Base-by-base conservation (phyloP, 768 basidiomycete species). In the Zangia roseola region DNA sequence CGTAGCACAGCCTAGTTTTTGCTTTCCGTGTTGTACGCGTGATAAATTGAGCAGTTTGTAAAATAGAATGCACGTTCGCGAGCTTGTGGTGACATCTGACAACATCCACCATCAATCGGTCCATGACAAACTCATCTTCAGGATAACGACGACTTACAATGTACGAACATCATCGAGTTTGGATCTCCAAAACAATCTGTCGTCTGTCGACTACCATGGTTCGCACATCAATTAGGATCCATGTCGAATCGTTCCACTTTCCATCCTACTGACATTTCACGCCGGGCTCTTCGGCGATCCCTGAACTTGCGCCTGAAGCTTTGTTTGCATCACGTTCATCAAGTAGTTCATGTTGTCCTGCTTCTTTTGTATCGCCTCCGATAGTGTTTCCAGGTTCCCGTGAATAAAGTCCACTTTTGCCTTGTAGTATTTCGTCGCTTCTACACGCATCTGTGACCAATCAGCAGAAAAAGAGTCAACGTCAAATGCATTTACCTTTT, bases 291-390 rank as follows among this genome's bases (percentile, higher is more conserved):
- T 65, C 10, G 60, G 55, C 20, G 57, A 40, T 9, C 57, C 42
- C 33, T 57, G 57, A 3, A 35, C 38, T 41, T 62, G 60, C 30
- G 40, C 36, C 44, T 73, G 71, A 50, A 83, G 55, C 62, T 82
- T 84, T 56, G 71, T 66, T 67, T 94, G 90, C 70, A 94, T 78
- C 31, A 92, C 74, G 56, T 77, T 80, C 23, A 88, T 64, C 43
- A 95, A 66, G 59, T 81, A 83, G 62, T 80, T 85, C 73, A 91
- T 77, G 67, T 93, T 93, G 34, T 95, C 92, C 69, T 91, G 83
- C 72, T 97, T 97, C 73, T 86, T 88, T 65, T 84, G 77, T 57
- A 98, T 89, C 28, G 92, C 91, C 38, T 86, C 87, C 66, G 97
- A 92, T 39, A 99, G 72, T 20, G 81, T 79, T 31, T 94, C 91